Conservation (phyloP, 1,139 yeast species). For the Debaryomyces coudertii region DNA sequence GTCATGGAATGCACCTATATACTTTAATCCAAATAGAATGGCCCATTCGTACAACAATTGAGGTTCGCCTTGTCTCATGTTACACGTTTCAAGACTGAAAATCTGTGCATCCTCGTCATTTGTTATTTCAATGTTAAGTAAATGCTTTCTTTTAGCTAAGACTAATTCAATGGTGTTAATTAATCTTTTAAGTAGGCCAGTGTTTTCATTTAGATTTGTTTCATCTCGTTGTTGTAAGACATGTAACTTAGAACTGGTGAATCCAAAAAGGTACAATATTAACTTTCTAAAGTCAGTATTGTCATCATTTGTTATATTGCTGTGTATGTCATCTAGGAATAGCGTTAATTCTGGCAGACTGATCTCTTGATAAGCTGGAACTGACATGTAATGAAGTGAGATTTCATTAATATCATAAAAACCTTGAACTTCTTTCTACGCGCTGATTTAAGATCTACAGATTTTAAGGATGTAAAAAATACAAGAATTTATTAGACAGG, state of each 20-base stretch:
- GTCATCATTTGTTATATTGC: slow-evolving; percentile 36
- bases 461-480: neutral
- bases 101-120: slow-evolving; percentile 11
- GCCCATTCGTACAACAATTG: slow-evolving; percentile 35
- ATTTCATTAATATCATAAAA: neutral
- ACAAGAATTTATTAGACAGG: slow-evolving; percentile 8
- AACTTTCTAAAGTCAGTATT: slow-evolving; percentile 42
- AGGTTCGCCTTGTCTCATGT: neutral
- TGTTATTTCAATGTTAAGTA: slow-evolving; percentile 26
- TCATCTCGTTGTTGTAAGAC: slow-evolving; percentile 15
- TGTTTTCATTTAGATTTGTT: slow-evolving; percentile 13
- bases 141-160: slow-evolving; percentile 30
- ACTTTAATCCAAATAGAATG: slow-evolving; percentile 29
- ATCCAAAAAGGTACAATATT: slow-evolving; percentile 36
- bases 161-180: slow-evolving; percentile 34
- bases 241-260: slow-evolving; percentile 30
- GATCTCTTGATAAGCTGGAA: slow-evolving; percentile 10
- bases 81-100: neutral
- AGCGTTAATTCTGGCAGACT: slow-evolving; percentile 21
- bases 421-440: neutral
- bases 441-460: neutral
- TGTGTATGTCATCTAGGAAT: slow-evolving; percentile 42
- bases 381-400: slow-evolving; percentile 8
- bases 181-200: slow-evolving; percentile 23
- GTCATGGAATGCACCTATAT: slow-evolving; percentile 25